A percentile compares a stretch with the other conserved stretches of the same genome.
Evolutionary conservation across 2,329 filamentous ascomycete species (phyloP).

Genomic region (Falciphora oryzae): DNA sequence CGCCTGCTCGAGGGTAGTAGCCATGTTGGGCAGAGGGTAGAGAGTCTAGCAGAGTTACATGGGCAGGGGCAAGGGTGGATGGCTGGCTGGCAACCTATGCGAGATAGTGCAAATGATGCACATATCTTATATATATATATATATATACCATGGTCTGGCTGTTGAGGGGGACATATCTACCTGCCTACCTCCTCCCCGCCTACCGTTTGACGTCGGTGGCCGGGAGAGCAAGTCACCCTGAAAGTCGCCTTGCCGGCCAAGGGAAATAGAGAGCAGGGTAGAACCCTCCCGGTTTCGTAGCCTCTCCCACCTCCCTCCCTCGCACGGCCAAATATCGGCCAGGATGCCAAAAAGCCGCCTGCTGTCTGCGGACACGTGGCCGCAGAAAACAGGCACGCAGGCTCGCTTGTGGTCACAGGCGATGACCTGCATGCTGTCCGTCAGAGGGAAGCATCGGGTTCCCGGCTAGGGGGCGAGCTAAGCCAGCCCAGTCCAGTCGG

Average conservation of each 20-base stretch:
- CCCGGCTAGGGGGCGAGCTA: not conserved
- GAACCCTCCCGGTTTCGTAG: not conserved
- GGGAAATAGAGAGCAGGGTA: not conserved
- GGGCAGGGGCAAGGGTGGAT: not conserved
- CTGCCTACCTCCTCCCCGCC: no score
- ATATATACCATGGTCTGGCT: not conserved
- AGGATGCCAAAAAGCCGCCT: not conserved
- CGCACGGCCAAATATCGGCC: not conserved
- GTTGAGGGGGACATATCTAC: not conserved
- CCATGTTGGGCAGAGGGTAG: not conserved
- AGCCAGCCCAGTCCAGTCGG: not conserved
- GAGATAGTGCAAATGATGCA: no score
- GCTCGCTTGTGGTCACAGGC: not conserved
- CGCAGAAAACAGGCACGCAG: not conserved
- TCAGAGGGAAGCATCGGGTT: not conserved
- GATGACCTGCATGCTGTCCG: not conserved
- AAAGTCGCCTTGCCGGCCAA: not conserved
- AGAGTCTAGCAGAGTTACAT: not conserved
- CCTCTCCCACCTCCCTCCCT: not conserved
- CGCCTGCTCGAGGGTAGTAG: constrained; percentile 20
- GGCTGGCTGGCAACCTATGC: not conserved
- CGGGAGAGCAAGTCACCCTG: no score
- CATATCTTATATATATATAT: no score
- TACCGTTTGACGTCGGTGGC: no score
- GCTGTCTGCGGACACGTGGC: not conserved